Base-by-base conservation (phyloP, 805 yeast species). In the Yueomyces sp. region DNA sequence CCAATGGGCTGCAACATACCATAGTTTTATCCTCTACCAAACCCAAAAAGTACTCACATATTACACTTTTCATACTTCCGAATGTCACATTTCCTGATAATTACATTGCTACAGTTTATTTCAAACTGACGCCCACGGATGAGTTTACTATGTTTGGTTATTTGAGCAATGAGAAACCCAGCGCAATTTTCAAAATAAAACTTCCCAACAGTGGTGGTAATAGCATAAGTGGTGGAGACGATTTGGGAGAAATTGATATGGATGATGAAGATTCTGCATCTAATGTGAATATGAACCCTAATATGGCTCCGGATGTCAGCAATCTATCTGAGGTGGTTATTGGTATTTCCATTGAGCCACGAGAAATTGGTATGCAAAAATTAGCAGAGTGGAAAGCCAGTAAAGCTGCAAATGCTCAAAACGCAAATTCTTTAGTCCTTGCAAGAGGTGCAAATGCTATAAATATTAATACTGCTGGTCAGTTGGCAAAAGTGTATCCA, bases 301-400 rank as follows among this genome's bases (percentile, higher is more conserved):
- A 50, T 31, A 31, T 31, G 34, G 34, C 34, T 31, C 34, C 34
- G 11, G 51, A 52, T 5, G 9, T 30, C 6, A 42, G 45, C 12
- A 63, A 62, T 37, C 66, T 69, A 44, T 60, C 65, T 1, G 67
- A 64, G 40, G 49, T 59, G 39, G 63, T 70, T 2, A 77, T 90
- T 4, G 98, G 98, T 0, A 84, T 92, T n/a, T 85, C 96, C 3
- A 79, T 90, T 11, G 98, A 90, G 56, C 83, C 95, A 0, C 70
- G 75, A 5, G 67, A 59, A 0, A 78, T 73, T 41, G 96, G 94
- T 0, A 74, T 76, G 47, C 62, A 67, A 36, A 78, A 73, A 45
- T 62, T 85, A 39, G 68, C 62, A 28, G 67, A 68, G 46, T 66
- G 70, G 52, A 69, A 66, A 41, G 50, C 47, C 37, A 49, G 57